Base-by-base conservation (phyloP, 352 stramenopile genomes). In the Pythium biforme region DNA sequence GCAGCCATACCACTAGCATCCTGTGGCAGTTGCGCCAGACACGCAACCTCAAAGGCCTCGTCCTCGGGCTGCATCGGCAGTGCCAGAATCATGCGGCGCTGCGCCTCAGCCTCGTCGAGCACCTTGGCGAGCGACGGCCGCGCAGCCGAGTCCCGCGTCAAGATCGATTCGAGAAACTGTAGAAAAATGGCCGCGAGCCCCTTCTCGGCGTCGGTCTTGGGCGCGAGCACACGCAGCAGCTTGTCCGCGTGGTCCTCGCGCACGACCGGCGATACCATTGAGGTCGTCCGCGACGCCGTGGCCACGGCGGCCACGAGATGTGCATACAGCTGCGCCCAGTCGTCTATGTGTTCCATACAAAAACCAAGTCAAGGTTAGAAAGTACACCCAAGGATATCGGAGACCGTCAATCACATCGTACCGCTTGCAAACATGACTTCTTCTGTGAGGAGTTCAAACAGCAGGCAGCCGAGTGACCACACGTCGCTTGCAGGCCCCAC, bases 381-480 rank as follows among this genome's bases (percentile, higher is more conserved):
- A 55, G 49, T 41, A 22, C 49, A 43, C 37, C 37, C 37, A 43
- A 20, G 19, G 1, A 43, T 19, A 20, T 5, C 9, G 27, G 31
- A 27, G 0, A 31, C 39, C n/a, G n/a, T n/a, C n/a, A n/a, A 45
- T 4, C n/a, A 17, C 22, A 37, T 29, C 67, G 15, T 64, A 89
- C 79, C 80, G 7, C 75, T 77, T 27, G 73, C 78, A 55, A 93
- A 91, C 56, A 90, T 66, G 19, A 90, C 66, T 40, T 89, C 70
- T n/a, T 86, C 70, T 0, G 75, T 79, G 29, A 90, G n/a, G 31
- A 90, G 64, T 54, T 93, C 83, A 59, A 78, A 90, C 1, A 93
- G 59, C 25, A 93, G 59, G 31, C 81, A 90, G 1, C 83, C 81
- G 19, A 90, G 53, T 10, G 83, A 90, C 83, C 83, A 93, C 10